Conservation (phyloP, 2,329 filamentous ascomycete genomes). For the Fusarium sp. region DNA sequence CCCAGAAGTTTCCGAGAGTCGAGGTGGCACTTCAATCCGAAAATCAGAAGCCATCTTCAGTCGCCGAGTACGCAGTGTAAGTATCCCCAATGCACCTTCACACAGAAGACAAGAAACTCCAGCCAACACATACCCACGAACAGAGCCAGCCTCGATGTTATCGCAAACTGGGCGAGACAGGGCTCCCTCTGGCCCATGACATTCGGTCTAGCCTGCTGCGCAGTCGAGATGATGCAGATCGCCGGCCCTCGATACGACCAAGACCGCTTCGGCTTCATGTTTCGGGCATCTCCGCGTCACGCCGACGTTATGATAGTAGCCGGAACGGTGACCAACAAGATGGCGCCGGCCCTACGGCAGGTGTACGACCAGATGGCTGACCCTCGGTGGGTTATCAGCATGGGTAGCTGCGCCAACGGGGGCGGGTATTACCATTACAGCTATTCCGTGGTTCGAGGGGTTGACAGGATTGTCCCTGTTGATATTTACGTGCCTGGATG, state of each 20-base stretch:
- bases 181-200: slow-evolving; percentile 88
- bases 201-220: slow-evolving; percentile 88
- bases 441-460: slow-evolving; percentile 77
- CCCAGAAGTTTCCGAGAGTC: neutral
- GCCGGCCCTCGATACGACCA: slow-evolving; percentile 90
- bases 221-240: slow-evolving; percentile 91
- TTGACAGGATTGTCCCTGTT: slow-evolving; percentile 78
- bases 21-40: neutral
- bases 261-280: slow-evolving; percentile 87
- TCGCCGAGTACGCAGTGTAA: neutral
- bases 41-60: neutral
- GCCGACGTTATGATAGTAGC: slow-evolving; percentile 94
- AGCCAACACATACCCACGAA: neutral
- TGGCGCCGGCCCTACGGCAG: slow-evolving; percentile 88
- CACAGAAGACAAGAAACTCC: neutral
- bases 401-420: slow-evolving; percentile 85
- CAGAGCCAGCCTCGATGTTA: slow-evolving; percentile 78
- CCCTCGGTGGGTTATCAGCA: slow-evolving; percentile 82
- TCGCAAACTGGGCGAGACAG: slow-evolving; percentile 85
- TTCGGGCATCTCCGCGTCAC: slow-evolving; percentile 85
- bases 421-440: slow-evolving; percentile 89
- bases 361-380: slow-evolving; percentile 97
- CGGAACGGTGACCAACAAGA: slow-evolving; percentile 93
- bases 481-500: slow-evolving; percentile 63
- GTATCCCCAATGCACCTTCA: neutral